phyloP scores from a whole-genome alignment of 345 rosid genomes.

The Aquilaria malaccensis region DNA sequence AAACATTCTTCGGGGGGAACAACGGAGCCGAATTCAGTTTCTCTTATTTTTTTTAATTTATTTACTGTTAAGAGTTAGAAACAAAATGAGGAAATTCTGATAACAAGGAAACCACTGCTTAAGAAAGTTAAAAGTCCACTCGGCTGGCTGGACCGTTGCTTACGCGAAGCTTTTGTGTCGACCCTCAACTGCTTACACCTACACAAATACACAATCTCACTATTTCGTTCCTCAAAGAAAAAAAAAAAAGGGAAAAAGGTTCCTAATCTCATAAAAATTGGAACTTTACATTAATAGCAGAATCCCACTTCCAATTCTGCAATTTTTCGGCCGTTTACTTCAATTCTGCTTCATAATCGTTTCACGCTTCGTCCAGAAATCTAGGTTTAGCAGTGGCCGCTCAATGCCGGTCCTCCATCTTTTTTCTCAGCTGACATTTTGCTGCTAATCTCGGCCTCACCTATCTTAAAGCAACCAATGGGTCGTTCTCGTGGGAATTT shows the following conservation, averaged over 20 bases:
- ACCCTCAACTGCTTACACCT: no score
- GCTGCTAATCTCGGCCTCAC: conserved; percentile 14
- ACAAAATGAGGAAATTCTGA: no score
- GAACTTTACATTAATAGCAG: background rate
- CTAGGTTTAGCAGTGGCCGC: conserved; percentile 10
- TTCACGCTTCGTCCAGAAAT: background rate
- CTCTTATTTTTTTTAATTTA: no score
- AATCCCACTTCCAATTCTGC: background rate
- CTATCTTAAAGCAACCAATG: conserved; percentile 33
- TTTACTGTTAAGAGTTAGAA: no score
- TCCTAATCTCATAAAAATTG: background rate
- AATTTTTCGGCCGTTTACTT: background rate
- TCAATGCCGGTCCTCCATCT: background rate
- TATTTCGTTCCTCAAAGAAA: background rate
- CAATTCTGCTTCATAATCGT: background rate
- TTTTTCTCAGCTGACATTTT: background rate
- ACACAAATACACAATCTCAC: no score
- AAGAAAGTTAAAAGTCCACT: no score
- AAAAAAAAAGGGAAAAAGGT: background rate
- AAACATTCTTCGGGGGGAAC: no score
- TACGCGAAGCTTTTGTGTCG: no score
- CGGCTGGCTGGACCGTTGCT: no score
- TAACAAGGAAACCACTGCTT: no score
- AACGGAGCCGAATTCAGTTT: no score
- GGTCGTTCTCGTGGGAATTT: conserved; percentile 98